Base-by-base conservation (phyloP, 2,329 filamentous ascomycete species). In the Xylariaceae sp. region DNA sequence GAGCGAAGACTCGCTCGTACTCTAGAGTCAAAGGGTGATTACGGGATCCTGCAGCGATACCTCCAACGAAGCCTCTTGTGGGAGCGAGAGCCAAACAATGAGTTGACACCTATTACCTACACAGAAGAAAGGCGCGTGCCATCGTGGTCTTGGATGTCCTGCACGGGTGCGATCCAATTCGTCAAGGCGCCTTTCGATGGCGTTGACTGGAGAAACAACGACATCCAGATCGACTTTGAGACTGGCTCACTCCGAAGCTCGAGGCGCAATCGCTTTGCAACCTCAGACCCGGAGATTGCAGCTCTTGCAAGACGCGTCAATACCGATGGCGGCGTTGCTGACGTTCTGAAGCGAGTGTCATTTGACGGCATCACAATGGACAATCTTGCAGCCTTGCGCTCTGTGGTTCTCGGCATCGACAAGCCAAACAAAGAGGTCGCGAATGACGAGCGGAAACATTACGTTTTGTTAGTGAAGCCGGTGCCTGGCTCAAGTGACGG, bases 81-180 rank as follows among this genome's bases (percentile, higher is more conserved):
- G 55, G 47, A 50, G 18, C 42, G 49, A 22, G 16, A 34, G 9
- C 11, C 42, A 2, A 22, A 10, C 10, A 41, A 17, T 16, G 39
- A 16, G 13, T 12, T 48, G 22, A 17, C 2, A n/a, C 39, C 12
- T 11, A 50, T 47, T 22, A 5, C 6, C 4, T 50, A 54, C 14
- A 17, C 39, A 2, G 22, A 48, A 14, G 38, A 44, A 2, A 12
- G 46, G 18, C 28, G 10, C 19, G 45, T 56, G 4, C 54, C 50
- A 12, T 57, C 55, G 9, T 57, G 51, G 51, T 57, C 45, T 1
- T 57, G 51, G 49, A 52, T 57, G 48, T 41, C 55, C 4, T 52
- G 48, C 34, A 46, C 11, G 3, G 51, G 49, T 10, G 51, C n/a
- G 11, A 54, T 54, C 33, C 33, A 28, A 6, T 57, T 52, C 36